phyloP scores from a whole-genome alignment of 2,329 filamentous ascomycete species.

The Mycosphaerella sp. region DNA sequence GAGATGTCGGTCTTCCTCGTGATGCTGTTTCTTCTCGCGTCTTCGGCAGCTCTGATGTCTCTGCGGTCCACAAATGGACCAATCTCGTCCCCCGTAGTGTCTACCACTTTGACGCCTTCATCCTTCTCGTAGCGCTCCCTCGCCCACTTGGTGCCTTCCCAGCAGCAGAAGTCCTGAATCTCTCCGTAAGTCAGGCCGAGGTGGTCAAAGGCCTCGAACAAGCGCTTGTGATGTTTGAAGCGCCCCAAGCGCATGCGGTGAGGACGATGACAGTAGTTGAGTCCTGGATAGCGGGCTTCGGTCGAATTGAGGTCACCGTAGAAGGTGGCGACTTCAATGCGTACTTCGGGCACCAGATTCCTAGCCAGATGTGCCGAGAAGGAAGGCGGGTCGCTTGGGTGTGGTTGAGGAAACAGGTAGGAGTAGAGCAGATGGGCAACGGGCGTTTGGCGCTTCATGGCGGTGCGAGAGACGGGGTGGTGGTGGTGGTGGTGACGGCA shows the following conservation, averaged over 20 bases:
- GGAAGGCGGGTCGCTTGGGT: conserved; percentile 60
- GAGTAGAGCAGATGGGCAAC: conserved; percentile 69
- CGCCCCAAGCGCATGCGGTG: conserved; percentile 72
- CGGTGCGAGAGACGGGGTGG: not conserved
- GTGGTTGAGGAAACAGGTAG: conserved; percentile 63
- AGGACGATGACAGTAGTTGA: conserved; percentile 67
- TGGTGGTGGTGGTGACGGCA: not conserved
- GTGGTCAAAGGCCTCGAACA: conserved; percentile 69
- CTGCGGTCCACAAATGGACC: conserved; percentile 49
- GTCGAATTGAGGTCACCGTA: conserved; percentile 73
- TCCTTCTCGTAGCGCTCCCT: conserved; percentile 73
- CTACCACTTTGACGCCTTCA: conserved; percentile 61
- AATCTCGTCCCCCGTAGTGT: conserved; percentile 66
- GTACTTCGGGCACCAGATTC: conserved; percentile 68
- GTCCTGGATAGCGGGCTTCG: conserved; percentile 73
- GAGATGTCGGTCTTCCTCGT: conserved; percentile 32
- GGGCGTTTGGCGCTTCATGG: conserved; percentile 63
- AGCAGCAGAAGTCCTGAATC: conserved; percentile 66
- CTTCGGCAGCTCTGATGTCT: conserved; percentile 16
- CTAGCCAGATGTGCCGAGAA: conserved; percentile 65
- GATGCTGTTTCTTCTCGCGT: conserved; percentile 26
- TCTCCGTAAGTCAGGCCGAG: conserved; percentile 63
- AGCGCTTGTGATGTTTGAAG: conserved; percentile 67
- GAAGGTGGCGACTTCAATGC: conserved; percentile 69
- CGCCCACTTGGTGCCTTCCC: conserved; percentile 79